A percentile compares a stretch with the other conserved stretches of the same genome.
Conservation (phyloP, 345 rosid species). For the Eucalyptus curtisii region DNA sequence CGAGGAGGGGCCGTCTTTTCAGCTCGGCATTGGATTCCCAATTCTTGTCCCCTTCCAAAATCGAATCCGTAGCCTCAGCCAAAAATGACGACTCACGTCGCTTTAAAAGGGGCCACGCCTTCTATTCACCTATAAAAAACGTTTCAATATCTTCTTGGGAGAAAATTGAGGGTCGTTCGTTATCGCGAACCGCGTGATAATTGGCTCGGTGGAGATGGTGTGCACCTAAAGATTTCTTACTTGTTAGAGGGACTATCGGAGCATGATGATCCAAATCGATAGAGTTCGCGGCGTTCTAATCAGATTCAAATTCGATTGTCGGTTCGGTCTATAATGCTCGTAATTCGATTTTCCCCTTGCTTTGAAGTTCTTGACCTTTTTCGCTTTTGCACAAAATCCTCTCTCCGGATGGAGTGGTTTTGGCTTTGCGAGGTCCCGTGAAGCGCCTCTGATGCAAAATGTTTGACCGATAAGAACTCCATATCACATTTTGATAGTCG, state of each 20-base stretch:
- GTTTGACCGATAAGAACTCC: rapidly evolving
- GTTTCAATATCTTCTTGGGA: background rate
- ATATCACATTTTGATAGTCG: too few species aligned
- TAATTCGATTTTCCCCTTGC: background rate
- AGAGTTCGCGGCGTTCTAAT: background rate
- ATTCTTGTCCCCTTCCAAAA: background rate
- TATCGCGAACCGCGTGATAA: background rate
- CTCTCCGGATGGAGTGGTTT: background rate
- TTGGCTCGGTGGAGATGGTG: background rate
- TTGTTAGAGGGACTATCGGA: background rate
- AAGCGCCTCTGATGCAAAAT: background rate
- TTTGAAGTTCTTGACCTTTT: background rate
- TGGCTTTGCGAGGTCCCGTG: background rate
- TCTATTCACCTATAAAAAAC: background rate
- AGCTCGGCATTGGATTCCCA: background rate
- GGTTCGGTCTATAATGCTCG: background rate
- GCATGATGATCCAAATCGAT: background rate
- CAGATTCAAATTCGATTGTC: background rate
- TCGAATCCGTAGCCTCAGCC: background rate
- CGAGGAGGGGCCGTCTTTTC: background rate
- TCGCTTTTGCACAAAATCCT: background rate
- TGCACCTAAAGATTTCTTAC: background rate
- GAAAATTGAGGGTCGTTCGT: background rate
- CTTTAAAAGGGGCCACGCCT: background rate
- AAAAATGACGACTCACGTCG: background rate